Evolutionary conservation across 805 yeast genomes (phyloP), one percentile per base, ranked within the genome.

Genomic region (Helenozyma baotianmanensis): DNA sequence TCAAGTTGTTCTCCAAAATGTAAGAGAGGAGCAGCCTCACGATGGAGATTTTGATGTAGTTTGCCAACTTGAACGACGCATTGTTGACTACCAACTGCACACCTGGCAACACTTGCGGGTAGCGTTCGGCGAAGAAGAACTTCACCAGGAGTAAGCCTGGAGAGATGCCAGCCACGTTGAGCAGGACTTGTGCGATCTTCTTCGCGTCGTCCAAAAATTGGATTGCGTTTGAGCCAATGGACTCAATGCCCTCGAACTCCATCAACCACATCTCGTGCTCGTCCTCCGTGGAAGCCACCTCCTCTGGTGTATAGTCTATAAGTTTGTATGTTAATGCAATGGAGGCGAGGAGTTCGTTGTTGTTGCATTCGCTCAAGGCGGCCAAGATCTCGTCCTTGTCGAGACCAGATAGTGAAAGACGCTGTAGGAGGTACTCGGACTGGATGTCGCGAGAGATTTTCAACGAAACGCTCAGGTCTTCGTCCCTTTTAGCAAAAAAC

Each of bases 21-120:
- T 70, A 65, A 9, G 58, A 51, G n/a, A 72, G 47, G 18, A 80
- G 53, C 22, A 68, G 70, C 13, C 68, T 56, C 3, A 78, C 40
- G 6, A 78, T 66, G n/a, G 82, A 73, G 10, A 74, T 43, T 42
- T 80, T 82, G 45, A 83, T 77, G 50, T 82, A 84, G 49, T 71
- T 78, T 9, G 95, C 88, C 26, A 87, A 58, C 34, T 72, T 72
- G 45, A 68, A 68, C 8, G 72, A 58, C 0, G 51, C 30, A 30
- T 69, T 58, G 21, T 56, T 57, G 8, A 68, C 70, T 1, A 68
- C 36, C 2, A 67, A 33, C 12, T 79, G 78, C 6, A 88, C 60
- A 0, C 96, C 96, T 0, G 90, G 86, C 15, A 86, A 49, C 7
- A 68, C 65, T 19, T 58, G 48, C 0, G 97, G 96, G 54, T 88